Evolutionary conservation across 208 protist genomes (phyloP).

Genomic region (Trypanosoma boissoni): DNA sequence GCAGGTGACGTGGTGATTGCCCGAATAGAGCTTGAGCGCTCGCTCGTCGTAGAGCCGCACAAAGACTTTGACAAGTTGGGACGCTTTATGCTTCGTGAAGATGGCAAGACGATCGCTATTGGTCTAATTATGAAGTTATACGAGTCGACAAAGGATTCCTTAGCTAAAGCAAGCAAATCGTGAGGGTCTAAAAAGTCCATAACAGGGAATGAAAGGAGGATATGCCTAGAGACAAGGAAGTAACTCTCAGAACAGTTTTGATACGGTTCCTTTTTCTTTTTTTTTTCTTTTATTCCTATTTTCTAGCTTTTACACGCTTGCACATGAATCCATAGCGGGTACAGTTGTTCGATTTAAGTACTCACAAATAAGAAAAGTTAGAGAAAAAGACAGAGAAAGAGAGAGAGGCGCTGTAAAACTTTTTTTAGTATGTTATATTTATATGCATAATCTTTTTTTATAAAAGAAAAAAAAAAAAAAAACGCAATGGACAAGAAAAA

Average conservation of each 20-base stretch:
- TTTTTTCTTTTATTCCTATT: conserved; percentile 6
- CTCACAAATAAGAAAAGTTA: background rate
- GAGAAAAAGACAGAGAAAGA: conserved; percentile 1
- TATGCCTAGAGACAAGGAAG: too few species aligned
- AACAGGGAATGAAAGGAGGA: too few species aligned
- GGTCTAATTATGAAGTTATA: conserved; percentile 87
- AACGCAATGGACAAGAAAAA: too few species aligned
- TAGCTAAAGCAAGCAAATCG: conserved; percentile 37
- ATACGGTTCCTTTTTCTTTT: conserved; percentile 9
- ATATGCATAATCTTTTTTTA: background rate
- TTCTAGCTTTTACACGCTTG: background rate
- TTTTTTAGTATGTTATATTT: too few species aligned
- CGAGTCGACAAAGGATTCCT: conserved; percentile 75
- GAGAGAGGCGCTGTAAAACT: too few species aligned
- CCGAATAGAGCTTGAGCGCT: conserved; percentile 81
- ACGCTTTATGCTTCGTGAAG: conserved; percentile 96
- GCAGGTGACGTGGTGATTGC: conserved; percentile 91
- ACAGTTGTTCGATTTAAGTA: background rate
- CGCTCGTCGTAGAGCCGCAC: conserved; percentile 92
- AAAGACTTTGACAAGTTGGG: conserved; percentile 95
- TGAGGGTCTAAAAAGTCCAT: background rate
- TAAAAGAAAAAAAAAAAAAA: background rate
- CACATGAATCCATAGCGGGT: background rate
- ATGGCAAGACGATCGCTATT: conserved; percentile 92
- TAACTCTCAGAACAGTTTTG: too few species aligned